Conservation (phyloP, 2,329 filamentous ascomycete species). For the Zasmidium angulare region DNA sequence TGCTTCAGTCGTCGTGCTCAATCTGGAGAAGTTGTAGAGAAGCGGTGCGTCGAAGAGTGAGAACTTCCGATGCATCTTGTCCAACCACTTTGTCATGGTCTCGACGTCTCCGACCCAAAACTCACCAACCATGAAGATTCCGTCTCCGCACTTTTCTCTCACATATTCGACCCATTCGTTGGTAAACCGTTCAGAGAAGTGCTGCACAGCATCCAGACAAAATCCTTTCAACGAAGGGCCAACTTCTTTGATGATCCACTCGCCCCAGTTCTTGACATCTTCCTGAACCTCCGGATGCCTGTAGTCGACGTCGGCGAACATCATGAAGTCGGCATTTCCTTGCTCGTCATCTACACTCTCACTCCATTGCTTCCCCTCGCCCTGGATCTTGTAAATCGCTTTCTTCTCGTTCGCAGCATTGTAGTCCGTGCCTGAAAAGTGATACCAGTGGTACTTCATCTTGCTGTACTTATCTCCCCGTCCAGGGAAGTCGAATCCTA, state of each 20-base stretch:
- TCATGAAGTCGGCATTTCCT: constrained; percentile 63
- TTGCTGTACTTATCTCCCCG: constrained; percentile 59
- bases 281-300: constrained; percentile 60
- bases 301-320: constrained; percentile 71
- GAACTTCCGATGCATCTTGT: constrained; percentile 54
- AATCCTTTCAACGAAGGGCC: constrained; percentile 58
- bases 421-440: constrained; percentile 67
- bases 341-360: constrained; percentile 60
- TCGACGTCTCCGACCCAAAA: constrained; percentile 63
- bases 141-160: constrained; percentile 34
- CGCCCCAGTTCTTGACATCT: constrained; percentile 66
- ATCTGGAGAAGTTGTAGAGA: constrained; percentile 62
- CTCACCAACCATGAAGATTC: constrained; percentile 67
- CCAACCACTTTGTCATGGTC: constrained; percentile 54
- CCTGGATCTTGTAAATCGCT: constrained; percentile 61
- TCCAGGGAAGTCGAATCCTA: constrained; percentile 64
- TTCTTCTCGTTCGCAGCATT: constrained; percentile 57
- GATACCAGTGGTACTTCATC: constrained; percentile 64
- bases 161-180: constrained; percentile 60
- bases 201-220: constrained; percentile 69
- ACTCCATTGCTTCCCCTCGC: constrained; percentile 59
- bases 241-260: constrained; percentile 63
- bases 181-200: constrained; percentile 66
- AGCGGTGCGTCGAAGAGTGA: constrained; percentile 68
- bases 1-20: constrained; percentile 51